phyloP scores from a whole-genome alignment of 1,284 basidiomycete genomes.

The Pseudozyma thailandica region DNA sequence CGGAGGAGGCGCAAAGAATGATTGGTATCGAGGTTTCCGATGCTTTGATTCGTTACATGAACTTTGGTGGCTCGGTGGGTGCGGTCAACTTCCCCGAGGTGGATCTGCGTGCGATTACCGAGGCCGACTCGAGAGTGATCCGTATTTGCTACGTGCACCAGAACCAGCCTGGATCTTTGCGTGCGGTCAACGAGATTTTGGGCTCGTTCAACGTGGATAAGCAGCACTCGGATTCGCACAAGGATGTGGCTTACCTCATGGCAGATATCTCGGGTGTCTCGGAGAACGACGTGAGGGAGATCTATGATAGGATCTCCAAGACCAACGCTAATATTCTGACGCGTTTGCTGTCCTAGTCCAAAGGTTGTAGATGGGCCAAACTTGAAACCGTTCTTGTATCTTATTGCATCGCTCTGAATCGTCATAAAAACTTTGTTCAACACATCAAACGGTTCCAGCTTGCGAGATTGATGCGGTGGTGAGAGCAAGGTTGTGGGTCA shows the following conservation, averaged over 20 bases:
- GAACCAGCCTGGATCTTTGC: constrained; percentile 97
- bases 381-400: background rate
- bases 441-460: background rate
- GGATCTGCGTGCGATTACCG: constrained; percentile 85
- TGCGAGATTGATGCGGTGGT: background rate
- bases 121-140: constrained; percentile 82
- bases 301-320: constrained; percentile 83
- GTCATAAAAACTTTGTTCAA: background rate
- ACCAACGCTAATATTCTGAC: constrained; percentile 71
- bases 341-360: constrained; percentile 32
- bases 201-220: constrained; percentile 98
- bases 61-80: constrained; percentile 85
- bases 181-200: constrained; percentile 89
- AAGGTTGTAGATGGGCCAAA: background rate
- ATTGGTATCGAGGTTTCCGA: constrained; percentile 95
- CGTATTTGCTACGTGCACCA: constrained; percentile 95
- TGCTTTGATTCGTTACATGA: constrained; percentile 87
- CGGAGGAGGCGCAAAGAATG: constrained; percentile 97
- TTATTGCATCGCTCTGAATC: background rate
- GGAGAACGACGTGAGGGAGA: constrained; percentile 80
- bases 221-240: constrained; percentile 96
- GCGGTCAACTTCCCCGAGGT: constrained; percentile 99
- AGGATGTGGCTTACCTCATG: constrained; percentile 93
- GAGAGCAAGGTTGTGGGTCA: too few species aligned
- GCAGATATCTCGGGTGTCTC: constrained; percentile 94